Percentiles rank a stretch among this genome's conserved stretches.
Conservation (phyloP, 139 green algal species). For the Auxenochlorella pyrenoidosa region DNA sequence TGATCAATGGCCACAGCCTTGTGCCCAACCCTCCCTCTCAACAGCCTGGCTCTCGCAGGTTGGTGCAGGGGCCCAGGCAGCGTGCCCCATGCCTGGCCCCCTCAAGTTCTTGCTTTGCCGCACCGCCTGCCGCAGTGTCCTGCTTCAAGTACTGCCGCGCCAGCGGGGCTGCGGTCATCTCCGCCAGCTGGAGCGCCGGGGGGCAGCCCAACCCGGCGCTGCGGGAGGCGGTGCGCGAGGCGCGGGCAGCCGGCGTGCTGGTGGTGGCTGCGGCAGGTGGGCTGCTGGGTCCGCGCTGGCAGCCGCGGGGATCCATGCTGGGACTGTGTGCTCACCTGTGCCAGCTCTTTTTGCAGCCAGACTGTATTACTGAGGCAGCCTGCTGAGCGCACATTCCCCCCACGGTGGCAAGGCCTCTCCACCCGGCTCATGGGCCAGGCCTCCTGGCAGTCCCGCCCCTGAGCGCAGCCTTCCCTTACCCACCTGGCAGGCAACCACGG, state of each 20-base stretch:
- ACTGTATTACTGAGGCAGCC: no score
- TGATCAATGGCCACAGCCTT: no score
- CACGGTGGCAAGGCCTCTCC: neutral
- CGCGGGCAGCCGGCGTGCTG: neutral
- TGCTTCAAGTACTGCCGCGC: conserved; percentile 40
- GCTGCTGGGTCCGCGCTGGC: neutral
- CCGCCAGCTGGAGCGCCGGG: conserved; percentile 33
- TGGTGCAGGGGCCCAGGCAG: no score
- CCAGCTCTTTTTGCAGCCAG: no score
- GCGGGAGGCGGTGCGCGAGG: neutral
- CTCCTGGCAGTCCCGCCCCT: no score
- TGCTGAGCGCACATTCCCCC: no score
- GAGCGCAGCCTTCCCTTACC: neutral
- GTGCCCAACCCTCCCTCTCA: no score
- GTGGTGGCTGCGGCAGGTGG: neutral
- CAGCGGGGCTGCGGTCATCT: conserved; percentile 18
- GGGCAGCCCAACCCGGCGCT: conserved; percentile 9
- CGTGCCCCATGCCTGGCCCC: no score
- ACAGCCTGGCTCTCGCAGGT: no score
- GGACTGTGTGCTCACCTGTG: no score
- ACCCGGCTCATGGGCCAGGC: neutral
- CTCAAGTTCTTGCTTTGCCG: no score
- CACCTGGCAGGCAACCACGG: conserved; percentile 18
- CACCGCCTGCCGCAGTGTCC: neutral
- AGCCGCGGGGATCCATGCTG: neutral